These are phyloP conservation scores for Leishmania braziliensis DNA, from an alignment of 208 protist species.

Conservation along the genomic window DNA sequence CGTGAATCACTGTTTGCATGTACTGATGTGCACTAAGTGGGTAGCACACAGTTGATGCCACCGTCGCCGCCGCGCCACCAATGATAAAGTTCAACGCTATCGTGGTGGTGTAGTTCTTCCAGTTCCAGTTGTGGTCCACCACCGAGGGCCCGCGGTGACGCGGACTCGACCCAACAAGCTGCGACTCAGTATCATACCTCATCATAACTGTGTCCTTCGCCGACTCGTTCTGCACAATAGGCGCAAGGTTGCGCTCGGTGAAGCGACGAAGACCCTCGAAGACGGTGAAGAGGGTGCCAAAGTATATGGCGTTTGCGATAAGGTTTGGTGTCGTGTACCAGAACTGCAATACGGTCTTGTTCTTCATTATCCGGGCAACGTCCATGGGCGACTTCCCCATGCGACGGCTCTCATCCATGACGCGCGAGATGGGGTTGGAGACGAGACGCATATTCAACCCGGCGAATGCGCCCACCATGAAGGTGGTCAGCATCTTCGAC, in stretches of 20 bases:
- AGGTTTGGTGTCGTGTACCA: constrained; percentile 87
- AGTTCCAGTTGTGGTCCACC: constrained; percentile 53
- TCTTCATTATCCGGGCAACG: constrained; percentile 59
- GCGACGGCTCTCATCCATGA: constrained; percentile 80
- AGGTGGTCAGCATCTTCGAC: constrained; percentile 81
- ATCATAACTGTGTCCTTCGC: constrained; percentile 12
- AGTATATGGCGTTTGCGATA: constrained; percentile 88
- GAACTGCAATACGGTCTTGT: constrained; percentile 89
- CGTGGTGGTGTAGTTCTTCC: constrained; percentile 62
- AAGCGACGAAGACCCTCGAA: constrained; percentile 91
- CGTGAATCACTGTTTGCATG: constrained; percentile 91
- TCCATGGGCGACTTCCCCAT: constrained; percentile 60
- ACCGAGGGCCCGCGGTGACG: constrained; percentile 10
- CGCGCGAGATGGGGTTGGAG: constrained; percentile 85
- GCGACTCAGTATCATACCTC: constrained; percentile 14
- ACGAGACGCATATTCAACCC: constrained; percentile 88
- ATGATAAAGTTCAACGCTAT: constrained; percentile 67
- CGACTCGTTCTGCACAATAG: constrained; percentile 30
- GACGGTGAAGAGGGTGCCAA: constrained; percentile 81
- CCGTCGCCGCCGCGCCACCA: constrained; percentile 75
- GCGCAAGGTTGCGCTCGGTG: constrained; percentile 73
- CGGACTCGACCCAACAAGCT: background rate
- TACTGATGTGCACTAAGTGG: constrained; percentile 86
- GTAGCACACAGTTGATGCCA: constrained; percentile 88
- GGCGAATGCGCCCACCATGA: constrained; percentile 73